Evolutionary conservation across 1,139 yeast species (phyloP).

Genomic region (Maudiozyma humilis): DNA sequence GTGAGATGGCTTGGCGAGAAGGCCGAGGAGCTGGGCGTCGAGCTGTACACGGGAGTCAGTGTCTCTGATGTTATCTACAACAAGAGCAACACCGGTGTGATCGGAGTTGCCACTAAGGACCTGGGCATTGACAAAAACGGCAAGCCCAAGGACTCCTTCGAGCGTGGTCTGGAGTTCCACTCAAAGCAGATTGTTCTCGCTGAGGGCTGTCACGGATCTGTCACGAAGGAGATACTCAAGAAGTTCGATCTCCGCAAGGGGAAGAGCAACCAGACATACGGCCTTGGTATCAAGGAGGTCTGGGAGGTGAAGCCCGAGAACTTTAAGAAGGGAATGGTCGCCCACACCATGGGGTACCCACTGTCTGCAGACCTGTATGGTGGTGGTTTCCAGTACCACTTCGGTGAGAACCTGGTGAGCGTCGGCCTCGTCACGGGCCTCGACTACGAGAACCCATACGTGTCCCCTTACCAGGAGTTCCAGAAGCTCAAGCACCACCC

Average conservation of each 20-base stretch:
- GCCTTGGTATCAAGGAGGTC: constrained; percentile 89
- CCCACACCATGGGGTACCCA: constrained; percentile 90
- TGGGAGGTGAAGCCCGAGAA: constrained; percentile 92
- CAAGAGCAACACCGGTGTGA: constrained; percentile 47
- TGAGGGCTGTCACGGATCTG: constrained; percentile 96
- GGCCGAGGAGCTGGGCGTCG: constrained; percentile 92
- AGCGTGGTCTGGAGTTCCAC: constrained; percentile 94
- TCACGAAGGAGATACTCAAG: constrained; percentile 66
- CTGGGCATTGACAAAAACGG: constrained; percentile 75
- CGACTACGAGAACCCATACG: constrained; percentile 87
- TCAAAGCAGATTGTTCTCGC: constrained; percentile 82
- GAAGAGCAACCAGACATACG: constrained; percentile 79
- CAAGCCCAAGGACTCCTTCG: constrained; percentile 68
- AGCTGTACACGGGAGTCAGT: constrained; percentile 82
- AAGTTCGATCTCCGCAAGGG: constrained; percentile 56
- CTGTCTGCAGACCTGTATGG: constrained; percentile 68
- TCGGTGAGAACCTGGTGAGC: constrained; percentile 84
- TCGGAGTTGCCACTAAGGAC: constrained; percentile 91
- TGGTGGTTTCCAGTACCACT: constrained; percentile 95
- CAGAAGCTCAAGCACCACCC: constrained; percentile 92
- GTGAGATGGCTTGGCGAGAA: constrained; percentile 75
- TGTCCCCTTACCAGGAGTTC: constrained; percentile 92
- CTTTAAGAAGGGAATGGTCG: constrained; percentile 72
- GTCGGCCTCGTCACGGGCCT: constrained; percentile 88
- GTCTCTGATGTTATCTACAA: constrained; percentile 75